Base-by-base conservation (phyloP, 257 asterid species). In the Sherardia arvensis region DNA sequence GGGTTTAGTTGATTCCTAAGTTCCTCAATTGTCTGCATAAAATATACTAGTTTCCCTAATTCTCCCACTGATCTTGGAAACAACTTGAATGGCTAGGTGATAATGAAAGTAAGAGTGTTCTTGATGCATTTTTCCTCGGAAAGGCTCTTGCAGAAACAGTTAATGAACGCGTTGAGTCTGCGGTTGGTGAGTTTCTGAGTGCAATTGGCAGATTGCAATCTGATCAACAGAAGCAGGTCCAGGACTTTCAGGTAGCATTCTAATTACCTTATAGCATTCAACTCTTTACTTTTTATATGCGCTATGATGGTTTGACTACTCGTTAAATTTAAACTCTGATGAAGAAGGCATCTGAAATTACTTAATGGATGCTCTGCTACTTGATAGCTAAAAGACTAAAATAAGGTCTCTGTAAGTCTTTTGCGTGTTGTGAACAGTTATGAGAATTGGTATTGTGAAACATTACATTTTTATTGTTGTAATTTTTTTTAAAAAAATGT, bases 41-140 rank as follows among this genome's bases (percentile, higher is more conserved):
- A 25, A 6, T 51, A 53, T 21, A 40, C 30, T 38, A 38, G 4
- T 15, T 63, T 23, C 5, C 25, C 23, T 18, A 30, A 29, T 8
- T 28, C 6, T 15, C 36, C 36, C 29, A 25, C 21, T 58, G 66
- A 71, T 64, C 1, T 29, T 49, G 30, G 43, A 36, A 21, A 10
- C 20, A 43, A 10, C 36, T 11, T 53, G n/a, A 32, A 67, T 8
- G 67, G 69, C 77, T 83, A 85, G 92, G 86, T 71, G 95, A 84
- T 56, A 82, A 85, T 71, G 95, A 81, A 71, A 85, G 94, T 76
- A 83, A 75, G 75, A 82, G 66, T 47, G 69, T 84, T 66, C 69
- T 91, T 53, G 97, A 91, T 64, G 97, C 97, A 14, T 91, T 91
- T 74, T 91, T 91, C 88, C 71, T 91, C 77, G 98, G 97, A 66